Evolutionary conservation across 192 early-diverging fungal species (phyloP).

Genomic region (Entomortierella chlamydospora): DNA sequence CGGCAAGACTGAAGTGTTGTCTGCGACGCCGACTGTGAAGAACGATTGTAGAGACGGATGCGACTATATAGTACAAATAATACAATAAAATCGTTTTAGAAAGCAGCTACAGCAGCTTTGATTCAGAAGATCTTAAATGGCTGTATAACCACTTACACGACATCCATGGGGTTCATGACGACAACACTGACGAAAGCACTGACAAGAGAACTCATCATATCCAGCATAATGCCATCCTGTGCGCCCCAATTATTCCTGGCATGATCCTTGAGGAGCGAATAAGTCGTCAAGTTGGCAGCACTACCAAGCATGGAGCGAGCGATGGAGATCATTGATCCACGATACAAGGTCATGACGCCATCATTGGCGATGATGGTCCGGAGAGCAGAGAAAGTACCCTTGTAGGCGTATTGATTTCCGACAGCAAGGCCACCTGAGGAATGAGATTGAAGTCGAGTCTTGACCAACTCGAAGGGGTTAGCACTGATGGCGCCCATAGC

Average conservation of each 20-base stretch:
- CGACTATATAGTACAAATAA: slow-evolving; percentile 55
- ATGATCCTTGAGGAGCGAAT: slow-evolving; percentile 75
- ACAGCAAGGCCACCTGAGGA: slow-evolving; percentile 67
- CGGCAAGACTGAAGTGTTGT: slow-evolving; percentile 58
- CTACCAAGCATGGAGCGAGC: slow-evolving; percentile 72
- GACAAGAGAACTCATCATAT: slow-evolving; percentile 74
- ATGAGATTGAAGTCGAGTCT: slow-evolving; percentile 75
- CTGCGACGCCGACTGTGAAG: slow-evolving; percentile 71
- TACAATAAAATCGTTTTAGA: background rate
- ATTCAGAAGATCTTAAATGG: background rate
- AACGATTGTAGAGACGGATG: slow-evolving; percentile 81
- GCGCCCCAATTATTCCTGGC: slow-evolving; percentile 67
- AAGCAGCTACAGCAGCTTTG: too few species aligned
- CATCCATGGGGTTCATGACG: slow-evolving; percentile 63
- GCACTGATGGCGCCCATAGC: slow-evolving; percentile 80
- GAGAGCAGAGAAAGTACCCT: slow-evolving; percentile 67
- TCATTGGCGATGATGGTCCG: slow-evolving; percentile 63
- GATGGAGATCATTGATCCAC: slow-evolving; percentile 75
- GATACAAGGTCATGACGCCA: slow-evolving; percentile 68
- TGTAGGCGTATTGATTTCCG: slow-evolving; percentile 76
- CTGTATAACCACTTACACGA: slow-evolving; percentile 44
- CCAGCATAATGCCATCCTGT: slow-evolving; percentile 70
- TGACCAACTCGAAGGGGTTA: slow-evolving; percentile 83
- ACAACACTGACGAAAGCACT: slow-evolving; percentile 69
- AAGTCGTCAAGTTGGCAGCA: slow-evolving; percentile 75